Conservation (phyloP, 148 eudicot species). For the Oxyria digyna region DNA sequence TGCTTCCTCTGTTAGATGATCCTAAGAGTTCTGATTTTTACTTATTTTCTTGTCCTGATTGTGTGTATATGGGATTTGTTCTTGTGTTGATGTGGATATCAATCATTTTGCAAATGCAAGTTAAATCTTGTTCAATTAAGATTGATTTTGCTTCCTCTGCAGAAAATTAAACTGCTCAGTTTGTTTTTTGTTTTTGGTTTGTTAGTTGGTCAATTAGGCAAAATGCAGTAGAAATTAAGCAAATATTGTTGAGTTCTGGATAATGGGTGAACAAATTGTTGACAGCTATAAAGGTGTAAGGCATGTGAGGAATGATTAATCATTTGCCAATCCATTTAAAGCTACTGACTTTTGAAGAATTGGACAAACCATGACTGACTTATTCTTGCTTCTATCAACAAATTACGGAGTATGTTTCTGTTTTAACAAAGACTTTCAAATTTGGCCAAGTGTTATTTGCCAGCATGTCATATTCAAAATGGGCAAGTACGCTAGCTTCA, state of each 20-base stretch:
- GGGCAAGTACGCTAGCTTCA: too few relatives aligned
- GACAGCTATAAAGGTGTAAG: background rate
- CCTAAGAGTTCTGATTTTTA: background rate
- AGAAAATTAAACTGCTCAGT: background rate
- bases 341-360: background rate
- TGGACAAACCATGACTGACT: background rate
- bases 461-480: too few relatives aligned
- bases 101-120: background rate
- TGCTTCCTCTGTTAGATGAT: constrained; percentile 26
- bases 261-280: background rate
- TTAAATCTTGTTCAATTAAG: background rate
- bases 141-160: background rate
- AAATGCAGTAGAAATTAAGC: background rate
- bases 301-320: background rate
- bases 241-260: background rate
- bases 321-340: background rate
- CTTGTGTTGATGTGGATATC: background rate
- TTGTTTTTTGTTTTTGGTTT: background rate
- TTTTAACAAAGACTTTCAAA: too few relatives aligned
- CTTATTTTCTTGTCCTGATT: background rate
- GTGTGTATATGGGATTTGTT: background rate
- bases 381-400: background rate
- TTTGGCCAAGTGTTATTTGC: too few relatives aligned
- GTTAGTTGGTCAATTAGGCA: background rate
- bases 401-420: too few relatives aligned